Conservation (phyloP, 129 eudicot species). For the Flaveria linearis region DNA sequence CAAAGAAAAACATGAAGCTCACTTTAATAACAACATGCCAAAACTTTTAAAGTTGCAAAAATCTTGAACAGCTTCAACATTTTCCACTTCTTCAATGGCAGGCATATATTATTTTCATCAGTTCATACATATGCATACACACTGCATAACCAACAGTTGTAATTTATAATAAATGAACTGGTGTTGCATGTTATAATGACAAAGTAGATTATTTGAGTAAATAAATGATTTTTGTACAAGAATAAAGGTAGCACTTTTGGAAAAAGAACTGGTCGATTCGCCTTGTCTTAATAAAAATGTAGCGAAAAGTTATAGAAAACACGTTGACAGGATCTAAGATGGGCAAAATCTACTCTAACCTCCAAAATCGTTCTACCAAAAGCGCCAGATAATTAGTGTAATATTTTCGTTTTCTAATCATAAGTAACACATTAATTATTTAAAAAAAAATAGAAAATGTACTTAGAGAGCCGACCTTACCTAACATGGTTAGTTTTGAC, state of each 20-base stretch:
- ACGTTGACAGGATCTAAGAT: neutral
- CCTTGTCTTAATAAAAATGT: neutral
- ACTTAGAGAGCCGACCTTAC: neutral
- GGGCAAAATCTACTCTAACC: neutral
- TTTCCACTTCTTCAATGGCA: conserved; percentile 28
- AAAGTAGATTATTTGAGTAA: neutral
- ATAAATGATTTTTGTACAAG: conserved; percentile 2
- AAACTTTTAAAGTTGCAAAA: conserved; percentile 22
- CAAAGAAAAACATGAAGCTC: conserved; percentile 9
- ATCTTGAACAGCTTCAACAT: conserved; percentile 25
- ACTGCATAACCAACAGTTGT: neutral
- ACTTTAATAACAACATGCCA: conserved; percentile 31
- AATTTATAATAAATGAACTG: neutral
- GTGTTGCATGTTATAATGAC: no score
- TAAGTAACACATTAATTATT: neutral
- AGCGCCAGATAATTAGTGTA: neutral
- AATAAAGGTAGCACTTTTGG: neutral
- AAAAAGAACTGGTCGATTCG: neutral
- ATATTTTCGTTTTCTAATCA: neutral
- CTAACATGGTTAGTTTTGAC: neutral
- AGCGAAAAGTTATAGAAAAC: neutral
- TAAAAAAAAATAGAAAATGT: neutral
- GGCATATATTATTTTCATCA: conserved; percentile 32
- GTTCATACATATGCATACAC: conserved; percentile 18
- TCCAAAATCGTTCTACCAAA: neutral